Evolutionary conservation across 1,284 basidiomycete species (phyloP).

Genomic region (Cryptococcus maquisensis): DNA sequence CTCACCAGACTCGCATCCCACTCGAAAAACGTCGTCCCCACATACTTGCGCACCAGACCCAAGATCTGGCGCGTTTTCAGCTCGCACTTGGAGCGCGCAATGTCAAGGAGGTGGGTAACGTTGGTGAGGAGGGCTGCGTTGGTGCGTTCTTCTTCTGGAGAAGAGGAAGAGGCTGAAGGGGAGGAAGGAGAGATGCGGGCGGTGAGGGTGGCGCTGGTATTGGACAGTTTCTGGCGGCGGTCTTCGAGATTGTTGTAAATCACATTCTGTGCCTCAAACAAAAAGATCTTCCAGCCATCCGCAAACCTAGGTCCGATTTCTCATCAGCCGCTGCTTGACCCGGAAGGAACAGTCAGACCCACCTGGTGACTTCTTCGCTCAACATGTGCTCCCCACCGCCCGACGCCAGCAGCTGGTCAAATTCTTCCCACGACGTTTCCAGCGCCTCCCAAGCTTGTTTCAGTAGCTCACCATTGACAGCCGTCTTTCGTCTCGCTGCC

Average conservation of each 20-base stretch:
- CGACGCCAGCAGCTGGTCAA: constrained; percentile 57
- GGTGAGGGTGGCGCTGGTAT: constrained; percentile 9
- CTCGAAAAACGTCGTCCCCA: constrained; percentile 58
- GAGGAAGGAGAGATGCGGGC: constrained; percentile 18
- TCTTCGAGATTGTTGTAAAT: constrained; percentile 43
- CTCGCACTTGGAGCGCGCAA: constrained; percentile 56
- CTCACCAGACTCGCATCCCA: constrained; percentile 77
- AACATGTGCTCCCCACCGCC: constrained; percentile 44
- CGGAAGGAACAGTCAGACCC: constrained; percentile 22
- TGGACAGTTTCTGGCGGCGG: constrained; percentile 21
- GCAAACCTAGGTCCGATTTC: constrained; percentile 55
- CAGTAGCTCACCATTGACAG: constrained; percentile 61
- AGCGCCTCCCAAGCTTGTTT: constrained; percentile 73
- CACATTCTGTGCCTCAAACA: constrained; percentile 46
- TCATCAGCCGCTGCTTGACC: neutral
- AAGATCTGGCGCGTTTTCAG: constrained; percentile 51
- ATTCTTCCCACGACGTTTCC: constrained; percentile 72
- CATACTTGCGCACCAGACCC: constrained; percentile 54
- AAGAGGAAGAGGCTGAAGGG: neutral
- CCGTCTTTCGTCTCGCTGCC: constrained; percentile 59
- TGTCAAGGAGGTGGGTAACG: constrained; percentile 52
- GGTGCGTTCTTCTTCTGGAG: constrained; percentile 2
- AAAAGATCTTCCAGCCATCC: constrained; percentile 59
- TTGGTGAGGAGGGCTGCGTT: constrained; percentile 15
- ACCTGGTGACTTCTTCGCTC: constrained; percentile 61